phyloP scores from a whole-genome alignment of 1,139 yeast genomes.

The Candida smagusa region DNA sequence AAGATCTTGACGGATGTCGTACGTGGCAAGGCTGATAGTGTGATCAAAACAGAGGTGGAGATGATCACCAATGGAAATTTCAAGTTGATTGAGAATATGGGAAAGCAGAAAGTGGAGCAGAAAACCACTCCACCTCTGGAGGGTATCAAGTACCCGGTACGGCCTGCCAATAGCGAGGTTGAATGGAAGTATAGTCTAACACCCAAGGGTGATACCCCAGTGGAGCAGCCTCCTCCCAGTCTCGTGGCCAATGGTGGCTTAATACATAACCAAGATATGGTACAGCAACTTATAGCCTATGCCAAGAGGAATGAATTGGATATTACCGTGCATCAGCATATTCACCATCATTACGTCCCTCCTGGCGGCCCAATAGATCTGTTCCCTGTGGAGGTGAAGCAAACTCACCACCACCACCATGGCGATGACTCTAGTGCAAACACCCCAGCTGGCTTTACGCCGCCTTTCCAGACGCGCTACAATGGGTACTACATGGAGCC shows the following conservation, averaged over 20 bases:
- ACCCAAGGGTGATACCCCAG: background rate
- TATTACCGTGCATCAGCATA: constrained; percentile 80
- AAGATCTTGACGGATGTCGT: constrained; percentile 77
- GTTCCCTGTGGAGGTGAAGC: constrained; percentile 3
- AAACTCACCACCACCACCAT: constrained; percentile 8
- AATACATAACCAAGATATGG: constrained; percentile 51
- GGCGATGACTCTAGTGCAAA: background rate
- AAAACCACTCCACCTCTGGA: background rate
- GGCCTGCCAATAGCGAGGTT: constrained; percentile 11
- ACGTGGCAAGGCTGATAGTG: constrained; percentile 50
- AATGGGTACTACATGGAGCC: constrained; percentile 38
- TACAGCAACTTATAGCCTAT: constrained; percentile 53
- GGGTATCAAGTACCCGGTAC: background rate
- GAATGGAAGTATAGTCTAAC: constrained; percentile 36
- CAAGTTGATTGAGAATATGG: constrained; percentile 8
- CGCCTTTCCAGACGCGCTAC: constrained; percentile 1
- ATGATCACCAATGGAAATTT: constrained; percentile 26
- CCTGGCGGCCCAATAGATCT: constrained; percentile 15
- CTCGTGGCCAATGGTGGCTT: constrained; percentile 35
- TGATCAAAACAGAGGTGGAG: constrained; percentile 35
- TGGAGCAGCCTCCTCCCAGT: background rate
- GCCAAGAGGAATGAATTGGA: constrained; percentile 61
- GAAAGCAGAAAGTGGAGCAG: background rate
- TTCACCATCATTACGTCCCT: constrained; percentile 63
- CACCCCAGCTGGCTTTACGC: background rate